Evolutionary conservation across 1,284 basidiomycete species (phyloP).

Genomic region (Laetiporus sulphureus): DNA sequence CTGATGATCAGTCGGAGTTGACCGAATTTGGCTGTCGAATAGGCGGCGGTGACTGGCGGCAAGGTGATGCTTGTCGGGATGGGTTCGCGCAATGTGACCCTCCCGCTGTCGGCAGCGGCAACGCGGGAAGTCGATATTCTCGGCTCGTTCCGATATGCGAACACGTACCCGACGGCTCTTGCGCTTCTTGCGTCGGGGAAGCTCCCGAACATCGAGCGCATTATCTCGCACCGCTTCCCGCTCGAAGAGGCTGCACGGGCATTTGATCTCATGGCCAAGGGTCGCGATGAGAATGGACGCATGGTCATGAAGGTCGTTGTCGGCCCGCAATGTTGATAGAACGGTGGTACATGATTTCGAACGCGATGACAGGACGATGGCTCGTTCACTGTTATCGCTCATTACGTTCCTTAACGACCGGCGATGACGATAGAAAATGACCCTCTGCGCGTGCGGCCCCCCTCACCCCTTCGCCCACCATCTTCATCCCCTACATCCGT

Average conservation of each 20-base stretch:
- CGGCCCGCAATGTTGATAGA: conserved; percentile 28
- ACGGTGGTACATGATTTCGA: no score
- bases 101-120: conserved; percentile 82
- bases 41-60: conserved; percentile 80
- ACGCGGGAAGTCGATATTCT: conserved; percentile 90
- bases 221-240: conserved; percentile 77
- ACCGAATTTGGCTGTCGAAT: conserved; percentile 9
- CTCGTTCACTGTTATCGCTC: no score
- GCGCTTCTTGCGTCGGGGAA: conserved; percentile 64
- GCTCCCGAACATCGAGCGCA: conserved; percentile 58
- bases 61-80: conserved; percentile 93
- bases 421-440: no score
- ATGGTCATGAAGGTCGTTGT: conserved; percentile 88
- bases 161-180: conserved; percentile 85
- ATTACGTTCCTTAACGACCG: no score
- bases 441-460: no score
- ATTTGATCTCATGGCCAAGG: conserved; percentile 74
- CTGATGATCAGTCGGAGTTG: neutral
- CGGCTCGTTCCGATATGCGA: conserved; percentile 86
- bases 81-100: conserved; percentile 78
- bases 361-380: no score
- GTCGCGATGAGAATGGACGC: conserved; percentile 70
- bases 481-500: no score
- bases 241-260: conserved; percentile 64
- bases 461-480: no score